phyloP scores from a whole-genome alignment of 306 rosid species.

The Rosa persica region DNA sequence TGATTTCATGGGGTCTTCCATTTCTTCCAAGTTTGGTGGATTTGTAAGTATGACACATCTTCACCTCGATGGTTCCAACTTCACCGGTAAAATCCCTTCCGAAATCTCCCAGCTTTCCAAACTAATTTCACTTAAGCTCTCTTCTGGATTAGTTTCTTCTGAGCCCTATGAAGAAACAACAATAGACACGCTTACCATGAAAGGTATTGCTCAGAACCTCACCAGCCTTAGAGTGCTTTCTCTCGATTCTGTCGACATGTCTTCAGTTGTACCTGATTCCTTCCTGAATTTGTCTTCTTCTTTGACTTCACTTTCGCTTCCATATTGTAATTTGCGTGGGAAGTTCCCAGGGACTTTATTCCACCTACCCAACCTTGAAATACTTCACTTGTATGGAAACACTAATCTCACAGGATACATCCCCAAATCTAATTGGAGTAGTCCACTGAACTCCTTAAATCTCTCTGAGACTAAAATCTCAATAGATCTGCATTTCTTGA shows the following conservation, averaged over 20 bases:
- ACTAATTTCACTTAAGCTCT: neutral
- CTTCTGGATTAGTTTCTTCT: neutral
- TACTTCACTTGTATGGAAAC: accelerated
- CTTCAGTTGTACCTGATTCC: neutral
- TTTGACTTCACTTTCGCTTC: neutral
- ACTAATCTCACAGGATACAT: neutral
- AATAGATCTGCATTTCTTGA: neutral
- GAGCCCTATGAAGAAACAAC: neutral
- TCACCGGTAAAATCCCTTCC: neutral
- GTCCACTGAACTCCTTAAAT: neutral
- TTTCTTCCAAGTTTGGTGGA: slow-evolving; percentile 11
- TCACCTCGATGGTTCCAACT: neutral
- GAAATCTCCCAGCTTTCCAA: slow-evolving; percentile 16
- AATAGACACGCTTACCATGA: neutral
- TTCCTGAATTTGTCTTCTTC: slow-evolving; percentile 16
- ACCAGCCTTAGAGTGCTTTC: neutral
- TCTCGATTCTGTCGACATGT: neutral
- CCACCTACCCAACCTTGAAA: neutral
- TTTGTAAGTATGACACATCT: neutral
- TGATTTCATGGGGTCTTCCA: slow-evolving; percentile 2
- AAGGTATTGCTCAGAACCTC: slow-evolving; percentile 4
- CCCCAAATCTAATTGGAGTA: slow-evolving; percentile 11
- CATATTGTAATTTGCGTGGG: accelerated
- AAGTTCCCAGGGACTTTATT: neutral
- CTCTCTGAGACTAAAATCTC: neutral